Conservation (phyloP, 495 filamentous ascomycete species). For the Annulohypoxylon nitens region DNA sequence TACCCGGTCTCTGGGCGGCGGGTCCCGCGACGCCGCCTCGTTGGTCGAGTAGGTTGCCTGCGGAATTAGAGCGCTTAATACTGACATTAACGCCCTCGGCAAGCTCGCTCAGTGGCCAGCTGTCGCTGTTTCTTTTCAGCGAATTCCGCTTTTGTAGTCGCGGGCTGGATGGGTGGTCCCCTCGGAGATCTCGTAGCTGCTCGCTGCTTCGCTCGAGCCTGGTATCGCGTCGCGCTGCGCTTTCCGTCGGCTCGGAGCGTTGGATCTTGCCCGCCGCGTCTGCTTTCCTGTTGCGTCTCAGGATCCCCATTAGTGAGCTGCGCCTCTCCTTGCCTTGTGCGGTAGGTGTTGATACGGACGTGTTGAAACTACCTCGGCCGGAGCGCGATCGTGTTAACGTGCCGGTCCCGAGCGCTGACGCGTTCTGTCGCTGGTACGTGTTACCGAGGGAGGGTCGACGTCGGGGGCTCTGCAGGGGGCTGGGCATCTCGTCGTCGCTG, state of each 20-base stretch:
- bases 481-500: slow-evolving; percentile 48
- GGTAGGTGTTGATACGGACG: slow-evolving; percentile 44
- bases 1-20: slow-evolving; percentile 21
- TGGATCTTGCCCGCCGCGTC: slow-evolving; percentile 55
- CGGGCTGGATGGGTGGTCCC: slow-evolving; percentile 42
- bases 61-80: slow-evolving; percentile 43
- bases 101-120: slow-evolving; percentile 37
- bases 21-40: slow-evolving; percentile 1
- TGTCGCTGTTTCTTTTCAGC: slow-evolving; percentile 26
- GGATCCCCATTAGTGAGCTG: slow-evolving; percentile 60
- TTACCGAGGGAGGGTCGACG: not conserved
- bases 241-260: slow-evolving; percentile 59
- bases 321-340: slow-evolving; percentile 37
- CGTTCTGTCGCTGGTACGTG: slow-evolving; percentile 29
- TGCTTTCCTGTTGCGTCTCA: slow-evolving; percentile 61
- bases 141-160: slow-evolving; percentile 53
- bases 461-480: slow-evolving; percentile 43
- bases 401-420: slow-evolving; percentile 48
- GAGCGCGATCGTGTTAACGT: slow-evolving; percentile 52
- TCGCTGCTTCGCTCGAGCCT: slow-evolving; percentile 61
- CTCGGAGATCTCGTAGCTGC: slow-evolving; percentile 55
- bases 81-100: not conserved
- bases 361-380: slow-evolving; percentile 50
- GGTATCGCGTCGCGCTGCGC: slow-evolving; percentile 64
- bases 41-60: slow-evolving; percentile 48